Base-by-base conservation (phyloP, 2,329 filamentous ascomycete species). In the Raffaelea deltoideospora region DNA sequence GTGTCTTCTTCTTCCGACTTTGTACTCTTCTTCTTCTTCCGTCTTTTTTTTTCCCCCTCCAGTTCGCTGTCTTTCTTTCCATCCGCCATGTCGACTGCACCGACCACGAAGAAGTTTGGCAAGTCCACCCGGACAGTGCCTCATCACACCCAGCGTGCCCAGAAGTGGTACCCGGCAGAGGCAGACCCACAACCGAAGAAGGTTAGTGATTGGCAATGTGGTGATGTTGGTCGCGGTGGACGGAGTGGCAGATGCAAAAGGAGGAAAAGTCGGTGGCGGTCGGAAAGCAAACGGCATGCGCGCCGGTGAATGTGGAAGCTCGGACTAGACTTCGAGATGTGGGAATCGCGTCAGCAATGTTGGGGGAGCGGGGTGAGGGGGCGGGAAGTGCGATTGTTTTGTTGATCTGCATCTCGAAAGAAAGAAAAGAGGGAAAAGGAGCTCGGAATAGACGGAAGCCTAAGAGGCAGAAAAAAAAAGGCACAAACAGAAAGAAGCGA, bases 141-240 rank as follows among this genome's bases (percentile, higher is more conserved):
- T 64, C 76, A 82, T 66, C 65, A 72, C 65, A 72, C 73, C 60
- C 77, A 94, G 67, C 93, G 92, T 83, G 88, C 88, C 58, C 78
- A 83, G 75, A 96, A 95, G 74, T 98, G 88, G 85, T 98, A 98
- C 72, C 84, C 86, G 64, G 83, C 85, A 61, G 82, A 92, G 65
- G 88, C 95, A 67, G 82, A 88, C 60, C 61, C 74, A 62, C 69
- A 80, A 67, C 75, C 77, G 58, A 93, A 87, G 78, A 88, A 92
- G 83, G 90, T 98, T 76, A 75, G 86, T 82, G 31, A 31, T 15
- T 17, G 18, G 21, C 17, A 32, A 20, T n/a, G n/a, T n/a, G n/a
- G 26, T 26, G n/a, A 26, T 7, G 21, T 15, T 3, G 9, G 26
- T 15, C 5, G 21, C 13, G 33, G 15, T 9, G 13, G 21, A 27